Base-by-base conservation (phyloP, 2,329 filamentous ascomycete species). In the Orbilia ellipsospora region DNA sequence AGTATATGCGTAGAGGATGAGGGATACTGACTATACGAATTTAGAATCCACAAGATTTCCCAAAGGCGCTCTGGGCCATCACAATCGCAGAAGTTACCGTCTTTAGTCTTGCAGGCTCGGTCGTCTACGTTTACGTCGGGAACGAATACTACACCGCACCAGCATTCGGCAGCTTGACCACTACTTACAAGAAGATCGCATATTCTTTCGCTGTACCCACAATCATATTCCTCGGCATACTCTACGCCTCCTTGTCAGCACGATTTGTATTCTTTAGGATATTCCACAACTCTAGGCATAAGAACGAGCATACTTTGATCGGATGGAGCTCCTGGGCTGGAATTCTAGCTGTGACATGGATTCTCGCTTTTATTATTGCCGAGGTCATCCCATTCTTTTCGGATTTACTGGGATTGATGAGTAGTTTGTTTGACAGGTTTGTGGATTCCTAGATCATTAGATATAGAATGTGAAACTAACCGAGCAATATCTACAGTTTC, bases 121-220 rank as follows among this genome's bases (percentile, higher is more conserved):
- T 96, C 69, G 88, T 95, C 15, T 97, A 96, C 81, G 91, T 86
- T n/a, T 96, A 92, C 81, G 93, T 91, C 0, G 94, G 94, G 57
- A 94, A 90, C 63, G 90, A 96, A 81, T 97, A 97, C 85, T 92
- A 93, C 83, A 94, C 90, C 0, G 85, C 92, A 0, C 94, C 94
- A 0, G 94, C 94, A 0, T 97, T 97, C 79, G 93, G 93, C 10
- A 94, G 92, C 0, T 85, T 97, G 20, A 86, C 90, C 84, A 93
- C 95, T 84, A 70, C 66, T 5, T 70, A 70, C 51, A 70, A 70
- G 20, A 97, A 97, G 84, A 87, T 95, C 1, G 88, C 92, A 0
- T 97, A 96, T 83, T 93, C 91, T 12, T 96, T 97, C 84, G 97
- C 97, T 93, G 91, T 97, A 36, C 94, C 94, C 0, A 97, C 94